These are phyloP conservation scores for Polyporus arcularius DNA, from an alignment of 768 basidiomycete genomes.

Conservation along the genomic window DNA sequence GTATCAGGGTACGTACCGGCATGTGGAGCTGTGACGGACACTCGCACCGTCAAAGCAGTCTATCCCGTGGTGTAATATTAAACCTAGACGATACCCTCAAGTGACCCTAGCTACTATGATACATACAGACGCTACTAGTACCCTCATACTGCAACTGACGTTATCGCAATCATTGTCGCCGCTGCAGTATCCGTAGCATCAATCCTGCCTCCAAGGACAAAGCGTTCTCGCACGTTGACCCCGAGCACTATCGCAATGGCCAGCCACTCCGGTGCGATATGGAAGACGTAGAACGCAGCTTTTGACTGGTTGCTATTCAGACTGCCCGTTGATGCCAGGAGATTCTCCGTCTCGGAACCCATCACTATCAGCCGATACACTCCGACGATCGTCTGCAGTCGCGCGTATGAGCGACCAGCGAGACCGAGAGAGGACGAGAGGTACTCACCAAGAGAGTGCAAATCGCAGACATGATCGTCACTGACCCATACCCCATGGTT, in stretches of 20 bases:
- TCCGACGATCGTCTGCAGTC: slow-evolving; percentile 5
- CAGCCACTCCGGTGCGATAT: slow-evolving; percentile 15
- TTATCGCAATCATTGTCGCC: no score
- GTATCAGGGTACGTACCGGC: slow-evolving; percentile 50
- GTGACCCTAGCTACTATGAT: not conserved
- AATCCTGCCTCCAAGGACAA: not conserved
- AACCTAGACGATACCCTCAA: not conserved
- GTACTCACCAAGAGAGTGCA: not conserved
- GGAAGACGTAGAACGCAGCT: slow-evolving; percentile 21
- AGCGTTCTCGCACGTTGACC: slow-evolving; percentile 10
- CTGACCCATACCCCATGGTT: not conserved
- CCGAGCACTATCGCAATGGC: slow-evolving; percentile 11
- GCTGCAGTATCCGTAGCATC: no score
- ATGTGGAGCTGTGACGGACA: slow-evolving; percentile 53
- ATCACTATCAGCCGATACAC: slow-evolving; percentile 13
- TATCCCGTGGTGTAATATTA: not conserved
- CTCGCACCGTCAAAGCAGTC: not conserved
- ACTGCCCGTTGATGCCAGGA: slow-evolving; percentile 10
- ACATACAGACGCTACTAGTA: not conserved
- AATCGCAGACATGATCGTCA: not conserved
- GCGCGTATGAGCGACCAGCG: not conserved
- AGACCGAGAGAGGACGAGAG: not conserved
- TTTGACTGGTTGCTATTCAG: slow-evolving; percentile 15
- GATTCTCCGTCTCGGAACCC: not conserved
- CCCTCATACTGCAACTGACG: not conserved